Evolutionary conservation across 2,329 filamentous ascomycete species (phyloP), one percentile per base, ranked within the genome.

Genomic region (Coniochaeta sp.): DNA sequence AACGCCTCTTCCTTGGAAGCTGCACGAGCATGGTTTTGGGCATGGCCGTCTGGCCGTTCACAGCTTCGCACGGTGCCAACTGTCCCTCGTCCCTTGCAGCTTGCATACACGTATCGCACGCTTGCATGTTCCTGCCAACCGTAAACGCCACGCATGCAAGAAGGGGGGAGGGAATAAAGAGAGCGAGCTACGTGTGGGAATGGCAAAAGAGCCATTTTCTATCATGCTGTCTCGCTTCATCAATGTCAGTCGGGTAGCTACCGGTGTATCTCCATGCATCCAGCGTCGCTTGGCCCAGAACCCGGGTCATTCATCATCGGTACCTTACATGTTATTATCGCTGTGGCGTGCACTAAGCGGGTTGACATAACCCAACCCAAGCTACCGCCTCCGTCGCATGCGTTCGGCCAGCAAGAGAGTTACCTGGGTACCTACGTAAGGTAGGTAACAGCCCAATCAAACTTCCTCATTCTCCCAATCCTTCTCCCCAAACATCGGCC

Each of bases 381-480:
- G 16, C 38, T 19, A 19, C 38, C 38, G 38, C 17, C 28, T 28
- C 17, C 14, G 11, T 6, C 34, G 17, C 52, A 31, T 28, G 1
- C 38, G 14, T 36, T 40, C n/a, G n/a, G 11, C 52, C 52, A 55
- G 26, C n/a, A n/a, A 9, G n/a, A n/a, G 3, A 40, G 16, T 40
- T 19, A n/a, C 38, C 16, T 11, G n/a, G n/a, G n/a, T n/a, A n/a
- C n/a, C n/a, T n/a, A n/a, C n/a, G n/a, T n/a, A n/a, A 40, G 6
- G 38, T 11, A n/a, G 17, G 17, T 17, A n/a, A 40, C 52, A 1
- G 19, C 44, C 22, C 33, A 4, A 19, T 52, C 65, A 83, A 19
- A 83, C 79, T 69, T 86, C 84, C 68, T 88, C 85, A 66, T 87
- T 85, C 71, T 87, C 85, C 84, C 85, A 88, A 68, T 88, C 85